Percentiles rank a stretch among this genome's conserved stretches.
phyloP scores from a whole-genome alignment of 2,329 filamentous ascomycete genomes.

The Didymella arachidicola region DNA sequence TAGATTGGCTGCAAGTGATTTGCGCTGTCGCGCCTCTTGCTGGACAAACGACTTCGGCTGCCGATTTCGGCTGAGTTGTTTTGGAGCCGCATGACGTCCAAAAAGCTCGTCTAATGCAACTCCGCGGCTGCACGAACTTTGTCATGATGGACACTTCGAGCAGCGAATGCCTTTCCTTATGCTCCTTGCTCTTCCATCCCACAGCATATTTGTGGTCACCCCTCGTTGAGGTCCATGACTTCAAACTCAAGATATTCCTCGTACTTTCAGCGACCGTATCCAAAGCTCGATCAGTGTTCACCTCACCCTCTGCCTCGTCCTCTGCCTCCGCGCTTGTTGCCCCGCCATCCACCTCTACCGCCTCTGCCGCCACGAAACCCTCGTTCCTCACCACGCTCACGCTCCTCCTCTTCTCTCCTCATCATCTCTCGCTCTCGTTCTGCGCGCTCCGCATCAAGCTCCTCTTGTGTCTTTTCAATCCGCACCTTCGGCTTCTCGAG shows the following conservation, averaged over 20 bases:
- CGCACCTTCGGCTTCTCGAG: constrained; percentile 65
- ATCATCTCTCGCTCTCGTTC: constrained; percentile 58
- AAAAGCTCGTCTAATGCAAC: neutral
- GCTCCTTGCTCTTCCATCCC: neutral
- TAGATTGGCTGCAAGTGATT: neutral
- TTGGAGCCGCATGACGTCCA: neutral
- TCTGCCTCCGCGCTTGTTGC: constrained; percentile 42
- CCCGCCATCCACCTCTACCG: constrained; percentile 46
- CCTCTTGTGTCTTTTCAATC: constrained; percentile 76
- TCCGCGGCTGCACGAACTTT: neutral
- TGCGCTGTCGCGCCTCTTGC: neutral
- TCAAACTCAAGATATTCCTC: too few species aligned
- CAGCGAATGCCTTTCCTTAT: neutral
- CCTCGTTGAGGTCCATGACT: neutral
- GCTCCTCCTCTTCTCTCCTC: constrained; percentile 52
- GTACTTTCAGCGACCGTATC: neutral
- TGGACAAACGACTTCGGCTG: neutral
- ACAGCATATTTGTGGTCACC: too few species aligned
- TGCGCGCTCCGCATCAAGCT: constrained; percentile 66
- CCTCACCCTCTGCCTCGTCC: constrained; percentile 37
- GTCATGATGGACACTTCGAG: neutral
- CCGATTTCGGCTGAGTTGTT: neutral
- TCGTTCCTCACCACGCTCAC: constrained; percentile 48
- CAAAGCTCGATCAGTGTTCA: constrained; percentile 25
- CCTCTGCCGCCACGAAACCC: constrained; percentile 42